Evolutionary conservation across 2,329 filamentous ascomycete genomes (phyloP).

Genomic region (Rutstroemia sp.): DNA sequence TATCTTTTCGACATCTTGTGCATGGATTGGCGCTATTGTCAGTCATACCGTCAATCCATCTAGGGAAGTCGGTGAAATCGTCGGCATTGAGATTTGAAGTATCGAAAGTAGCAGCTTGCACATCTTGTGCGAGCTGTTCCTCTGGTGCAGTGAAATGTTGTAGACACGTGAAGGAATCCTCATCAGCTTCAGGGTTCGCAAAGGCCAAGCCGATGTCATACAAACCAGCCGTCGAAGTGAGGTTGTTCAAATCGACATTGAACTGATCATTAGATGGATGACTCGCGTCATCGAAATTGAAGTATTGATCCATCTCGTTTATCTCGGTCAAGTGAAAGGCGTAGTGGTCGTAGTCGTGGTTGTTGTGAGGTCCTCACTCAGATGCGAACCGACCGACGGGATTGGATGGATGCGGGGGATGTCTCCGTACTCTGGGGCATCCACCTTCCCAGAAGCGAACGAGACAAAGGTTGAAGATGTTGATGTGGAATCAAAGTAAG

Average conservation of each 20-base stretch:
- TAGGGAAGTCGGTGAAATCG: slow-evolving; percentile 35
- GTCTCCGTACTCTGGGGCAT: neutral
- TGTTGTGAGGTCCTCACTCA: neutral
- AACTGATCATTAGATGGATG: slow-evolving; percentile 9
- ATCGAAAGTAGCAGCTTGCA: slow-evolving; percentile 28
- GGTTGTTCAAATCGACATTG: neutral
- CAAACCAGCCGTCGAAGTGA: slow-evolving; percentile 20
- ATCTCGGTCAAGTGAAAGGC: slow-evolving; percentile 33
- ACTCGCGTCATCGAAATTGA: slow-evolving; percentile 50
- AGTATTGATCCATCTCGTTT: slow-evolving; percentile 50
- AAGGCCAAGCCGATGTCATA: slow-evolving; percentile 45
- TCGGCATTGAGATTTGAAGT: slow-evolving; percentile 33
- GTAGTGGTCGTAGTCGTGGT: neutral
- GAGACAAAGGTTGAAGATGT: neutral
- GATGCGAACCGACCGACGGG: neutral
- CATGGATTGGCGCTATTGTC: slow-evolving; percentile 36
- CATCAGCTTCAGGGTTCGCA: slow-evolving; percentile 49
- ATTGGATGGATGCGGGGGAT: neutral
- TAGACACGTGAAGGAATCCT: slow-evolving; percentile 52
- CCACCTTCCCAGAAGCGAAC: neutral
- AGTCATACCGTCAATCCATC: slow-evolving; percentile 27
- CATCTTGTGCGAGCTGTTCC: slow-evolving; percentile 26
- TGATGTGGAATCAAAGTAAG: slow-evolving; percentile 15
- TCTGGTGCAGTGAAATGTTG: slow-evolving; percentile 45
- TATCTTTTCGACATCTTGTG: slow-evolving; percentile 41